Base-by-base conservation (phyloP, 2,329 filamentous ascomycete species). In the Colletotrichum gloeosporioides region DNA sequence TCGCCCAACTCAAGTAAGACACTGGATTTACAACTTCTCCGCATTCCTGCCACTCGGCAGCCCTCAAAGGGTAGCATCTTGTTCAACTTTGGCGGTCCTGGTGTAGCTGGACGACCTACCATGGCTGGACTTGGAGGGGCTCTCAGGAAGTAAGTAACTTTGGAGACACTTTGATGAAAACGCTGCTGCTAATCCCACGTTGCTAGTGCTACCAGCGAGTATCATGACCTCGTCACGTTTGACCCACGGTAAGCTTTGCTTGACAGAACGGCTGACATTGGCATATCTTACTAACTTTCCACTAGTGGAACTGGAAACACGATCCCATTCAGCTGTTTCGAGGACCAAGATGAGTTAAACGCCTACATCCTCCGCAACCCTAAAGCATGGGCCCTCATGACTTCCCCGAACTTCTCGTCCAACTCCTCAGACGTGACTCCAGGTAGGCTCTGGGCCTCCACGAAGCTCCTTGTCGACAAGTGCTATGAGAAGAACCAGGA, bases 1-100 rank as follows among this genome's bases (percentile, higher is more conserved):
- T 65, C 81, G 8, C n/a, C 59, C 2, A 68, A 79, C 32, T 80
- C 78, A 9, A 78, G 73, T 25, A 73, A 81, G 44, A 84, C 71
- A 2, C 34, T 79, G 13, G 31, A 70, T 2, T 64, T 79, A 5
- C 62, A 70, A 5, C 25, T 79, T 18, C 55, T 75, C 15, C 67
- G 63, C 4, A 55, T 77, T 36, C 69, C 72, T 4, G 76, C 78
- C 1, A 49, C 74, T 4, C 77, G 78, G 25, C 68, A 78, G 49
- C 79, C 80, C 4, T 77, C 75, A 6, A 80, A 80, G 55, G 82
- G 82, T 3, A 83, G 79, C 70, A 83, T 84, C 39, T 44, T 83
- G 29, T 69, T 83, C 68, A 84, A 84, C 71, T 81, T 79, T 73
- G 81, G 81, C 18, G 82, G 82, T 0, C 82, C 82, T 1, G 78